Evolutionary conservation across 129 eudicot species (phyloP).

Genomic region (Artemisia argyi): DNA sequence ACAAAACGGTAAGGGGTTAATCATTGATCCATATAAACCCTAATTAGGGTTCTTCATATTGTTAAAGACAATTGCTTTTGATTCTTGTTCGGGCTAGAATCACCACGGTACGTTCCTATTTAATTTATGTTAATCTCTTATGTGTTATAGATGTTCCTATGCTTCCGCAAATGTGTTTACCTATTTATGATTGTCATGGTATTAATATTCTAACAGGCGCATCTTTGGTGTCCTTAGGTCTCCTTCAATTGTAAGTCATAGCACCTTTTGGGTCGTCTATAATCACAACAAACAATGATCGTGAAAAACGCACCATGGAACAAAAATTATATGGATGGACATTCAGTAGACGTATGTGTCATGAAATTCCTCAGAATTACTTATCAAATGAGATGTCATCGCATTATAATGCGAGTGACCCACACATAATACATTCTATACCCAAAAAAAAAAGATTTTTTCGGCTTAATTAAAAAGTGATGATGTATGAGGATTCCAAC

Average conservation of each 20-base stretch:
- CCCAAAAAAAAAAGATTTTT: not conserved
- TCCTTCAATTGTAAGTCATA: not conserved
- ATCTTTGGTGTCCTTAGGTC: not conserved
- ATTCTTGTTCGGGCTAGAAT: no score
- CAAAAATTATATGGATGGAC: not conserved
- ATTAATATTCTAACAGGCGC: no score
- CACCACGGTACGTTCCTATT: no score
- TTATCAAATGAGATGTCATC: not conserved
- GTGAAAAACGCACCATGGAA: not conserved
- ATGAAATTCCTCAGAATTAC: slow-evolving; percentile 18
- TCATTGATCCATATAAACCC: no score
- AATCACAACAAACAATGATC: not conserved
- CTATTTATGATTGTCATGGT: no score
- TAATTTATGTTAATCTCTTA: no score
- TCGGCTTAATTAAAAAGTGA: slow-evolving; percentile 10
- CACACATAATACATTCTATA: not conserved
- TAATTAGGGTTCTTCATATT: no score
- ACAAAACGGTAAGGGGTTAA: no score
- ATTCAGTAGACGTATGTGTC: not conserved
- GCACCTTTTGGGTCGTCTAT: not conserved
- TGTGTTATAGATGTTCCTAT: no score
- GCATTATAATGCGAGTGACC: not conserved
- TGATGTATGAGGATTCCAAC: slow-evolving; percentile 10
- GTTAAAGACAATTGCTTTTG: no score
- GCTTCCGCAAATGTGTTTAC: no score